phyloP scores from a whole-genome alignment of 2,329 filamentous ascomycete genomes.

The Bisporella sp. region DNA sequence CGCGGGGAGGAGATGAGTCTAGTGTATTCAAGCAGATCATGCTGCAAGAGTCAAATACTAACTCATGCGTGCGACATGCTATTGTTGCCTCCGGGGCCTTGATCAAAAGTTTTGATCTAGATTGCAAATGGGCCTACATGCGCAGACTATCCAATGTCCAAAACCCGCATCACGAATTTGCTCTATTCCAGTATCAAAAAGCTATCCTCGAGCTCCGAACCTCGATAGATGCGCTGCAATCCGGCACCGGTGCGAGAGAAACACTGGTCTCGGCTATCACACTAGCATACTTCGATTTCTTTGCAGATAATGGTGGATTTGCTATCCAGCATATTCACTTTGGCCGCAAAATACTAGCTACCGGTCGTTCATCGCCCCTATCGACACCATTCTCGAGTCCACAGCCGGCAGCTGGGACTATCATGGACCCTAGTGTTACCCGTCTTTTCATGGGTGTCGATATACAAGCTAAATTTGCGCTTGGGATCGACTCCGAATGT shows the following conservation, averaged over 20 bases:
- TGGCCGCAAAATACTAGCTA: slow-evolving; percentile 18
- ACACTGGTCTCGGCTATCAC: slow-evolving; percentile 18
- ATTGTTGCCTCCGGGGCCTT: slow-evolving; percentile 21
- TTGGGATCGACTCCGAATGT: slow-evolving; percentile 38
- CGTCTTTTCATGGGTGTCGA: slow-evolving; percentile 47
- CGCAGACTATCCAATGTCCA: slow-evolving; percentile 9
- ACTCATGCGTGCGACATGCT: slow-evolving; percentile 18
- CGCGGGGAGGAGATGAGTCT: slow-evolving; percentile 33
- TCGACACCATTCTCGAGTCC: background rate
- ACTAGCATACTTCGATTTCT: slow-evolving; percentile 20
- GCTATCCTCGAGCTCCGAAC: slow-evolving; percentile 17
- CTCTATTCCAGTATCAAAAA: slow-evolving; percentile 21
- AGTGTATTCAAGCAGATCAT: slow-evolving; percentile 35
- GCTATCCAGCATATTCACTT: slow-evolving; percentile 47
- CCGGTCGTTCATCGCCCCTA: background rate
- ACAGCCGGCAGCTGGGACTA: background rate
- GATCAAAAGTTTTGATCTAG: slow-evolving; percentile 9
- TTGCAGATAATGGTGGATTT: slow-evolving; percentile 39
- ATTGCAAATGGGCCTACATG: background rate
- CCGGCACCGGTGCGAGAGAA: slow-evolving; percentile 2
- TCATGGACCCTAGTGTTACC: background rate
- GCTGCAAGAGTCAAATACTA: slow-evolving; percentile 12
- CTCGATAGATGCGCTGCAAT: slow-evolving; percentile 7
- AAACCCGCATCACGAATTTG: slow-evolving; percentile 16
- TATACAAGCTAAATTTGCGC: slow-evolving; percentile 31